Conservation (phyloP, 2,329 filamentous ascomycete species). For the Arthrobotrys megalospora region DNA sequence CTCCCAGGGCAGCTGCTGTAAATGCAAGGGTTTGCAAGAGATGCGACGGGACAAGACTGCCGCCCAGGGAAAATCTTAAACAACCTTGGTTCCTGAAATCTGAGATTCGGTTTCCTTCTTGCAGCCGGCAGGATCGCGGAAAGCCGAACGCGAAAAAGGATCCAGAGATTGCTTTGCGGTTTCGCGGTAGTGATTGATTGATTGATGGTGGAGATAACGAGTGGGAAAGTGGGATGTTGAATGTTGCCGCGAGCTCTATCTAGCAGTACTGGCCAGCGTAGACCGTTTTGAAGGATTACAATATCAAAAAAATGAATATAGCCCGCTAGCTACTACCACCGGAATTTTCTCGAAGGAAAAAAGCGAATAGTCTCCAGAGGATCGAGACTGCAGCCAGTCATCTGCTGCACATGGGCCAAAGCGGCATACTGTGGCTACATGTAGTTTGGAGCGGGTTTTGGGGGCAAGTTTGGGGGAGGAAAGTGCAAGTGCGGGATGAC, state of each 20-base stretch:
- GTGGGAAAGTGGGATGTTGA: background rate
- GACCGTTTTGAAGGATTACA: conserved; percentile 37
- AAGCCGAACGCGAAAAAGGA: conserved; percentile 5
- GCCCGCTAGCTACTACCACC: background rate
- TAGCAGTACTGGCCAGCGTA: conserved; percentile 50
- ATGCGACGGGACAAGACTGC: conserved; percentile 39
- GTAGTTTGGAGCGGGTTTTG: conserved; percentile 15
- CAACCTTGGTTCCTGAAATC: conserved; percentile 17
- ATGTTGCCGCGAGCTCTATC: background rate
- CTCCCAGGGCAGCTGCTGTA: background rate
- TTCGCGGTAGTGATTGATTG: background rate
- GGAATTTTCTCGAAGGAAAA: conserved; percentile 55
- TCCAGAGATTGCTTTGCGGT: background rate
- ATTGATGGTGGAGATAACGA: background rate
- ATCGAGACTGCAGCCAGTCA: conserved; percentile 34
- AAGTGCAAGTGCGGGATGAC: conserved; percentile 6
- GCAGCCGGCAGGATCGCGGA: conserved; percentile 13
- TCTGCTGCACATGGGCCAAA: conserved; percentile 38
- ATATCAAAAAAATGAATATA: conserved; percentile 21
- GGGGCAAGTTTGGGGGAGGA: background rate
- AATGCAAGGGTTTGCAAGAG: conserved; percentile 34
- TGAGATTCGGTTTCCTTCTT: conserved; percentile 8
- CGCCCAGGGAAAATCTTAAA: conserved; percentile 17
- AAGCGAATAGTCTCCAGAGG: conserved; percentile 5
- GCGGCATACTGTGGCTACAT: conserved; percentile 56